Conservation (phyloP, 495 filamentous ascomycete genomes). For the Hyaloscypha variabilis region DNA sequence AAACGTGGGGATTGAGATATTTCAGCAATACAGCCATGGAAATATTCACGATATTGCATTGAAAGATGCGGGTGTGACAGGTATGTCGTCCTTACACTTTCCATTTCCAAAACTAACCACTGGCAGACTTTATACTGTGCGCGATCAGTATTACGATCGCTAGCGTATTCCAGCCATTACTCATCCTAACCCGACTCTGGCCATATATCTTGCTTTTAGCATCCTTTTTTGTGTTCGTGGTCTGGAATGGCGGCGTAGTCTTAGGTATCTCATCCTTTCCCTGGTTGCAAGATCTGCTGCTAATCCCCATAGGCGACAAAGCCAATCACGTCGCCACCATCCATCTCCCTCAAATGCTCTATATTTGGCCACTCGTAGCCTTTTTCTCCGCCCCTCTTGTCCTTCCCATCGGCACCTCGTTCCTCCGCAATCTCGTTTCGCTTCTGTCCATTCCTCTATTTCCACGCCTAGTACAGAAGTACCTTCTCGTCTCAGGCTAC, state of each 20-base stretch:
- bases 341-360: constrained; percentile 91
- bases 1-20: constrained; percentile 27
- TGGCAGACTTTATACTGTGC: constrained; percentile 41
- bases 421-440: constrained; percentile 12
- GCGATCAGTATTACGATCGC: constrained; percentile 61
- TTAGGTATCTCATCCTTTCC: constrained; percentile 58
- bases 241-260: constrained; percentile 90
- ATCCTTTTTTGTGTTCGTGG: constrained; percentile 73
- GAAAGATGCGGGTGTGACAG: constrained; percentile 25
- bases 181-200: constrained; percentile 52
- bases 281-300: neutral
- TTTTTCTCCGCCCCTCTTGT: constrained; percentile 90
- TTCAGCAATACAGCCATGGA: constrained; percentile 23
- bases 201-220: constrained; percentile 71
- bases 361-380: constrained; percentile 84
- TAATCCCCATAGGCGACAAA: constrained; percentile 62
- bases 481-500: constrained; percentile 29
- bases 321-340: constrained; percentile 87
- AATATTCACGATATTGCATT: constrained; percentile 30
- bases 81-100: constrained; percentile 8
- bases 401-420: constrained; percentile 46
- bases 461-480: constrained; percentile 15
- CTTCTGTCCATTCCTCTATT: constrained; percentile 12
- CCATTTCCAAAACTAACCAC: constrained; percentile 7
- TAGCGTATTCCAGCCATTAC: constrained; percentile 51